Percentiles rank a stretch among this genome's conserved stretches.
phyloP scores from a whole-genome alignment of 2,329 filamentous ascomycete genomes.

The Mycosphaerella arachidis region DNA sequence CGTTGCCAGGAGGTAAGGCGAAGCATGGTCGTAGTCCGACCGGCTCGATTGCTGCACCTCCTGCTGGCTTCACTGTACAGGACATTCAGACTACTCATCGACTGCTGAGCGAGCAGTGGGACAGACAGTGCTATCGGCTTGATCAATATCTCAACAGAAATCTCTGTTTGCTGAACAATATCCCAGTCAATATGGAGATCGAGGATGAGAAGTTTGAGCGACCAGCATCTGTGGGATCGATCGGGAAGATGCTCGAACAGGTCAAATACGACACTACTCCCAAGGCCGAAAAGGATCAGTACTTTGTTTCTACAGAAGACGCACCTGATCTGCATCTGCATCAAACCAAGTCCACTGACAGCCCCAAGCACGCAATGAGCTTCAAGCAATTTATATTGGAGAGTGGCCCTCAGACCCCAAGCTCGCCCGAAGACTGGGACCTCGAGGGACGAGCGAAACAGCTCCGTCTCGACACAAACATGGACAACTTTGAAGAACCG shows the following conservation, averaged over 20 bases:
- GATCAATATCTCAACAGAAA: slow-evolving; percentile 47
- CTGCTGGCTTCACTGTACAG: slow-evolving; percentile 39
- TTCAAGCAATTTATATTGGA: slow-evolving; percentile 30
- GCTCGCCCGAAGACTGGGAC: neutral
- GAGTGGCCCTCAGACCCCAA: slow-evolving; percentile 6
- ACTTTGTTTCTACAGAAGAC: slow-evolving; percentile 25
- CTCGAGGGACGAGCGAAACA: neutral
- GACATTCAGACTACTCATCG: slow-evolving; percentile 48
- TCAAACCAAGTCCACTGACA: neutral
- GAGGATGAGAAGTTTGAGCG: slow-evolving; percentile 46
- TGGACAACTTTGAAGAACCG: slow-evolving; percentile 18
- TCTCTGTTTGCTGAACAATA: slow-evolving; percentile 41
- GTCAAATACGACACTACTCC: slow-evolving; percentile 45
- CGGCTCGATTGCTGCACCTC: slow-evolving; percentile 16
- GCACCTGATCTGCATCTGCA: slow-evolving; percentile 1
- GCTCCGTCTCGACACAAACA: slow-evolving; percentile 12
- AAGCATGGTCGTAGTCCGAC: slow-evolving; percentile 20
- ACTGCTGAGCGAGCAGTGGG: slow-evolving; percentile 48
- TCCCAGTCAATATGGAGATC: slow-evolving; percentile 42
- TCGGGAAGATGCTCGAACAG: slow-evolving; percentile 36
- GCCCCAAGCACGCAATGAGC: slow-evolving; percentile 18
- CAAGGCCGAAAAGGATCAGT: slow-evolving; percentile 35
- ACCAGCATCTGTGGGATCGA: slow-evolving; percentile 33
- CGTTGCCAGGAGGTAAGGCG: slow-evolving; percentile 19
- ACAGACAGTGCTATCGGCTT: slow-evolving; percentile 45